Evolutionary conservation across 2,329 filamentous ascomycete genomes (phyloP), one percentile per base, ranked within the genome.

Genomic region (Pseudogymnoascus sp.): DNA sequence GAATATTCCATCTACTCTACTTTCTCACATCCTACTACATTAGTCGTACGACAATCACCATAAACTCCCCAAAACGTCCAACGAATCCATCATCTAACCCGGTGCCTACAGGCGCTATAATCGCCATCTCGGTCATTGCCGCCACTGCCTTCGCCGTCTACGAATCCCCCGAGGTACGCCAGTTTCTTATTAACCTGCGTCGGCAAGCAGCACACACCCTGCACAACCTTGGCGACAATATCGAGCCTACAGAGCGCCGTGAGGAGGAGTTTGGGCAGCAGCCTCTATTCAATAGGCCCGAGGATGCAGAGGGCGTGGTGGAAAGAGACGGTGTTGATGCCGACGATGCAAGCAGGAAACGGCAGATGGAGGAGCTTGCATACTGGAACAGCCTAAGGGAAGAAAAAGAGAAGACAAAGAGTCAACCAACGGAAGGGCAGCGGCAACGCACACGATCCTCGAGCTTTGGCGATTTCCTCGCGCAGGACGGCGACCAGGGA

Each of bases 291-390:
- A 86, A 86, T 69, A 75, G 83, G 10, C 83, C 83, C 58, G 83
- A 86, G 69, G 83, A 86, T 70, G 83, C 83, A 61, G 79, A 85
- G 59, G 83, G 82, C 7, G 86, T 86, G 67, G 68, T 84, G 60
- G 73, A 78, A 65, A 75, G 79, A 30, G 68, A 73, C 1, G 79
- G 75, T 13, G 77, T 85, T 19, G 83, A 84, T 33, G 83, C 82
- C 60, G 83, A 86, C 65, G 82, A 85, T 58, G 83, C 82, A 64
- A 80, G 77, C 19, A 77, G 80, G 59, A 78, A 79, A 64, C 75
- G 81, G 61, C 83, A 86, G 69, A 77, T 83, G 35, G 83, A 86
- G 66, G 83, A 86, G 70, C 69, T 86, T 62, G 74, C 85, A 71
- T 85, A 84, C 66, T 86, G 83, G 83, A 86, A 86, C 67, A 75